phyloP scores from a whole-genome alignment of 2,329 filamentous ascomycete genomes.

The Ophioceras dolichostomum region DNA sequence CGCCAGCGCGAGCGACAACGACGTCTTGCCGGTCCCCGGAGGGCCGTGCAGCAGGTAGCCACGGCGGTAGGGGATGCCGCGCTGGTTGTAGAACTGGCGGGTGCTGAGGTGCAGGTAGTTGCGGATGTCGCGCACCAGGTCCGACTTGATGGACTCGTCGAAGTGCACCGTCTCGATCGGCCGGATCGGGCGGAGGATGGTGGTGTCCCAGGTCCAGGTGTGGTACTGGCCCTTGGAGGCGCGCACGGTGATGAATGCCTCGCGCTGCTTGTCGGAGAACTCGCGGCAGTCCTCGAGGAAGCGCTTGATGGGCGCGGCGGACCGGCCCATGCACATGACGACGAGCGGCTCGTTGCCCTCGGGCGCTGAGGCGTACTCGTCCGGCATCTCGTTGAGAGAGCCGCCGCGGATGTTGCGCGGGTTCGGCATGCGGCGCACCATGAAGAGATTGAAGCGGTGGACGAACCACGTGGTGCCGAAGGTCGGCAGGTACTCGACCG shows the following conservation, averaged over 20 bases:
- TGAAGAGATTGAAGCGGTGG: slow-evolving; percentile 19
- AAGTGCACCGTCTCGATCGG: slow-evolving; percentile 23
- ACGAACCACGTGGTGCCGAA: slow-evolving; percentile 24
- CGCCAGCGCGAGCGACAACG: slow-evolving; percentile 62
- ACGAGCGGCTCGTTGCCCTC: slow-evolving; percentile 23
- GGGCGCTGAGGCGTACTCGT: slow-evolving; percentile 20
- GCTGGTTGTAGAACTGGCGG: slow-evolving; percentile 55
- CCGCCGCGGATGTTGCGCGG: slow-evolving; percentile 4
- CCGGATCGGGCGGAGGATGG: slow-evolving; percentile 19
- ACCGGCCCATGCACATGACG: slow-evolving; percentile 37
- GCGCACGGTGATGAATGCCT: slow-evolving; percentile 22
- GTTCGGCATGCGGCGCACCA: slow-evolving; percentile 19
- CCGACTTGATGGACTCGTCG: slow-evolving; percentile 35
- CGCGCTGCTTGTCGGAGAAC: slow-evolving; percentile 25
- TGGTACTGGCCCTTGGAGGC: slow-evolving; percentile 14
- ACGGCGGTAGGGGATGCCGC: slow-evolving; percentile 62
- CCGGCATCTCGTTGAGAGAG: slow-evolving; percentile 10
- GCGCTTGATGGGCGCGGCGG: slow-evolving; percentile 31
- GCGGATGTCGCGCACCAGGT: slow-evolving; percentile 55
- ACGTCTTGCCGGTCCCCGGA: slow-evolving; percentile 64
- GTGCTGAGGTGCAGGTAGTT: slow-evolving; percentile 48
- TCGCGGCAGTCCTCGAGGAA: slow-evolving; percentile 34
- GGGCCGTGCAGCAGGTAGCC: slow-evolving; percentile 64
- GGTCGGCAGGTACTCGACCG: slow-evolving; percentile 23
- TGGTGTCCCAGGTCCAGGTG: slow-evolving; percentile 20